Conservation (phyloP, 768 basidiomycete genomes). For the Lactarius indigo region DNA sequence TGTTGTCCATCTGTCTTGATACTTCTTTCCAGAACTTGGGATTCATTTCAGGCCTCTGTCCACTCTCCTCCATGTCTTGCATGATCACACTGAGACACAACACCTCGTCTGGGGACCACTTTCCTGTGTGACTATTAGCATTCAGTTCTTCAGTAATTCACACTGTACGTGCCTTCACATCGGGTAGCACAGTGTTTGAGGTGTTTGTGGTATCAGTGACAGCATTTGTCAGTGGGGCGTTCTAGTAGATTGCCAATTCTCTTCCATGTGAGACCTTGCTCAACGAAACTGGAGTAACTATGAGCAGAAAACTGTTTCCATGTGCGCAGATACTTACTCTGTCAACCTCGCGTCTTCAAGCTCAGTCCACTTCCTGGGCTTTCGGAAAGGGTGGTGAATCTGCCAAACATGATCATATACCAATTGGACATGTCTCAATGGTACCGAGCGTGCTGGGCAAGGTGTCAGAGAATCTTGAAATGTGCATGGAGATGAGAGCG, state of each 20-base stretch:
- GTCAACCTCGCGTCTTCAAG: background rate
- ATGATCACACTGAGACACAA: background rate
- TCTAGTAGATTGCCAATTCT: background rate
- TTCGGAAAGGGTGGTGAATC: background rate
- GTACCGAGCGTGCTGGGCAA: background rate
- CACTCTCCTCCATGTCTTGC: background rate
- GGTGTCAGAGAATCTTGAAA: background rate
- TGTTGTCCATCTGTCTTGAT: background rate
- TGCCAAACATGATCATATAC: background rate
- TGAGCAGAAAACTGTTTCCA: too few species aligned
- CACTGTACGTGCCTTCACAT: background rate
- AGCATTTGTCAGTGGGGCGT: background rate
- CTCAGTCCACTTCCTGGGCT: background rate
- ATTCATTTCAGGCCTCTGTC: fast-evolving
- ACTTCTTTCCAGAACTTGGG: background rate
- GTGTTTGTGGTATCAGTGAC: background rate
- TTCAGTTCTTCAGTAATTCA: too few species aligned
- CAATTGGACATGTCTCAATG: background rate
- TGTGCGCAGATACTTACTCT: background rate
- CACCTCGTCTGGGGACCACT: background rate
- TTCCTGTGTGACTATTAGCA: background rate
- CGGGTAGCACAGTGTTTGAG: background rate
- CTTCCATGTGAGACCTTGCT: background rate
- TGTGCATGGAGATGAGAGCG: fast-evolving
- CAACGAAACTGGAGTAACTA: too few species aligned